phyloP scores from a whole-genome alignment of 2,329 filamentous ascomycete species.

The Hirsutella rhossiliensis region DNA sequence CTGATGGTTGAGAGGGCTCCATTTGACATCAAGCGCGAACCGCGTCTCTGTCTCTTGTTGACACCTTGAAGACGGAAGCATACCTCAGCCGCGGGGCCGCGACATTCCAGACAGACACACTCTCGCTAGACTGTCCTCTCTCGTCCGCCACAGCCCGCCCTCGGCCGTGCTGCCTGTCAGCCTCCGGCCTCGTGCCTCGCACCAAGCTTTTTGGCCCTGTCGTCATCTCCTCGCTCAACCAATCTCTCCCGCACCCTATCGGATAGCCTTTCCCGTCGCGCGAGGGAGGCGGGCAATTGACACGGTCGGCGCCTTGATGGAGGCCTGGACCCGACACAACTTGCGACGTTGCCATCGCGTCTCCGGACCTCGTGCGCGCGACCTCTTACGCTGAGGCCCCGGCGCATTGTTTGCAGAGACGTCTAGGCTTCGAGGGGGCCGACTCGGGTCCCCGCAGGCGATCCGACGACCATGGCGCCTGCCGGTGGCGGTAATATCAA shows the following conservation, averaged over 20 bases:
- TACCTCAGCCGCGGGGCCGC: slow-evolving; percentile 1
- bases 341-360: background rate
- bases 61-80: background rate
- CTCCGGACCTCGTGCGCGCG: background rate
- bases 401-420: slow-evolving; percentile 16
- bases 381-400: slow-evolving; percentile 2
- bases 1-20: background rate
- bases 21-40: slow-evolving; percentile 8
- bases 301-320: no score
- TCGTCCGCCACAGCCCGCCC: background rate
- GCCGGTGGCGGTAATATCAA: slow-evolving; percentile 93
- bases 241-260: no score
- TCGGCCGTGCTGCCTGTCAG: background rate
- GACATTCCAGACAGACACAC: slow-evolving; percentile 2
- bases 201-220: slow-evolving; percentile 1
- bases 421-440: slow-evolving; percentile 18
- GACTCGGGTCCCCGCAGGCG: slow-evolving; percentile 20
- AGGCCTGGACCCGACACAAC: background rate
- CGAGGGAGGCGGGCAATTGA: no score
- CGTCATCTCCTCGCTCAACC: slow-evolving; percentile 1
- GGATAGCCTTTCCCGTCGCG: no score
- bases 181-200: background rate
- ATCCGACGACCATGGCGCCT: slow-evolving; percentile 24
- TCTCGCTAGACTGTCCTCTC: background rate
- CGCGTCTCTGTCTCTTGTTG: slow-evolving; percentile 6